Evolutionary conservation across 106 monocot genomes (phyloP).

Genomic region (Acanthochlamys bracteata): DNA sequence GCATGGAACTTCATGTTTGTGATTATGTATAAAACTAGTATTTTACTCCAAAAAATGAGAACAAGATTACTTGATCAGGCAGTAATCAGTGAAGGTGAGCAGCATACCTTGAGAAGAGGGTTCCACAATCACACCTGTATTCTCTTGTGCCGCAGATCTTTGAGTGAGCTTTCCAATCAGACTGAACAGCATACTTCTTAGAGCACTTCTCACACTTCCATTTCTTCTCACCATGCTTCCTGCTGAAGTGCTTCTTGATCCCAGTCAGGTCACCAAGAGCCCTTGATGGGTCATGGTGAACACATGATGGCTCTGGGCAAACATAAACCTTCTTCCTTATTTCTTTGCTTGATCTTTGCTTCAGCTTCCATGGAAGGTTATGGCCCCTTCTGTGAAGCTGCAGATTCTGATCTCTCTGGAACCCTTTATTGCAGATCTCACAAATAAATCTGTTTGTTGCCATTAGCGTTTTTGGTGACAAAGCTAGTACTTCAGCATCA

Average conservation of each 20-base stretch:
- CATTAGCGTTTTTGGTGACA: constrained; percentile 47
- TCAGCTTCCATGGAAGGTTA: constrained; percentile 57
- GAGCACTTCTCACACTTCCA: constrained; percentile 71
- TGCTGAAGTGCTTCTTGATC: constrained; percentile 65
- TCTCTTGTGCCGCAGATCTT: constrained; percentile 60
- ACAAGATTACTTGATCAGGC: too few species aligned
- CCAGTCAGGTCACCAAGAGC: constrained; percentile 65
- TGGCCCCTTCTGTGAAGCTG: constrained; percentile 56
- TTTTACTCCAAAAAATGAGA: too few species aligned
- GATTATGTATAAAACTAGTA: too few species aligned
- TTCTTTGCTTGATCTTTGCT: constrained; percentile 35
- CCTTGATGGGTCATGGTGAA: constrained; percentile 50
- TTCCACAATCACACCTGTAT: constrained; percentile 61
- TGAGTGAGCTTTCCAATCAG: constrained; percentile 61
- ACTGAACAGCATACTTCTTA: constrained; percentile 68
- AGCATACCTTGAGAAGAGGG: constrained; percentile 48
- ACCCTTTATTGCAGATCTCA: constrained; percentile 54
- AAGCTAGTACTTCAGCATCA: constrained; percentile 46
- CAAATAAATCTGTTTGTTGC: constrained; percentile 51
- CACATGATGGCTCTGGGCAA: constrained; percentile 44
- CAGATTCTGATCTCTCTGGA: constrained; percentile 50
- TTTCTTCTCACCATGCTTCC: constrained; percentile 76
- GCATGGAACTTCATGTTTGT: too few species aligned
- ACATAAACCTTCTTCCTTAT: constrained; percentile 62
- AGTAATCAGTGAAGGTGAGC: not conserved